Evolutionary conservation across 2,329 filamentous ascomycete species (phyloP), one percentile per base, ranked within the genome.

Genomic region (Cucurbitaria berberidis): DNA sequence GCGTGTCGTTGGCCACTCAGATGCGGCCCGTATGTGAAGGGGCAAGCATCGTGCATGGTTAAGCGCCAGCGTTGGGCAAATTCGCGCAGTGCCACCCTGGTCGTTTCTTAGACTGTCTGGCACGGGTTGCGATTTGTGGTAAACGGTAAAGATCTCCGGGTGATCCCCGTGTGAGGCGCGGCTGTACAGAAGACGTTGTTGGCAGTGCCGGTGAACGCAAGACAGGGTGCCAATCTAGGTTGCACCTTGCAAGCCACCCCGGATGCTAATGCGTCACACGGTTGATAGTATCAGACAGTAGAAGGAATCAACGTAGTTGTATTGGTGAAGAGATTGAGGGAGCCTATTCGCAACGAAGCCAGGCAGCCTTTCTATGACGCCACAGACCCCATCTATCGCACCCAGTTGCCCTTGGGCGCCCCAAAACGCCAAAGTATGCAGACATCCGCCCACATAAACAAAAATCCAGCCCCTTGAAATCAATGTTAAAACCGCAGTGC

Each of bases 1-100:
- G 65, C 65, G 65, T 60, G 41, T 62, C 60, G 50, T 50, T 46
- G 45, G 47, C 64, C 60, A 68, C 32, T 67, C 36, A 63, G 39
- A 30, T 36, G 53, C 44, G 42, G 26, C 38, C 24, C 50, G 45
- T 41, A 43, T 62, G 59, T 62, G 59, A 55, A 30, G 41, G 48
- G 51, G 46, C 61, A 61, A 39, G 51, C 43, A 56, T 51, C 19
- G 45, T 59, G 58, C 58, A 59, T 34, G 43, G 38, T 52, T 64
- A 64, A 61, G 59, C 61, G 61, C 61, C 53, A 46, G 42, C 51
- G 34, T 21, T 45, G 48, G 32, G 53, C 53, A 57, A 59, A 55
- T 58, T 57, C 61, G 51, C 55, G 58, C 55, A 56, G 47, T 35
- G 39, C 36, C 39, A 38, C 48, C 40, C 57, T 54, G 56, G 55